Percentiles rank a stretch among this genome's conserved stretches.
These are phyloP conservation scores for Chaetomium tenue DNA, from an alignment of 495 filamentous ascomycete genomes.

Conservation along the genomic window DNA sequence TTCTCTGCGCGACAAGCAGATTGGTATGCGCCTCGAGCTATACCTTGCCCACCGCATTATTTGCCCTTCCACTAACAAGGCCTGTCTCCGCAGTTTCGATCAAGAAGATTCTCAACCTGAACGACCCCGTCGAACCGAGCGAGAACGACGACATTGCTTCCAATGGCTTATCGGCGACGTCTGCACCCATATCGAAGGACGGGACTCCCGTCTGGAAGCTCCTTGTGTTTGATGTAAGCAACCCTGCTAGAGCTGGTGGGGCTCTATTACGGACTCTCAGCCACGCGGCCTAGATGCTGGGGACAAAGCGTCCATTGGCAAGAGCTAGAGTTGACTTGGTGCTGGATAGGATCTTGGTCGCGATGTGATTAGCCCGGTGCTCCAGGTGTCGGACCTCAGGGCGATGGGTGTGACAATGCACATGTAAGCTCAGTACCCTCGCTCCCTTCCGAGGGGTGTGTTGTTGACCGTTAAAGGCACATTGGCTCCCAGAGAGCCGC, in stretches of 20 bases:
- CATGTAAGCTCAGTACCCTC: constrained; percentile 48
- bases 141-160: constrained; percentile 57
- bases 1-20: constrained; percentile 92
- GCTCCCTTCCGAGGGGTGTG: not conserved
- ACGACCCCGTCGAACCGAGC: constrained; percentile 61
- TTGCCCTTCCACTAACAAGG: constrained; percentile 22
- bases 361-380: constrained; percentile 84
- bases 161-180: constrained; percentile 64
- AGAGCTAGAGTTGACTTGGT: constrained; percentile 8
- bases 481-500: constrained; percentile 79
- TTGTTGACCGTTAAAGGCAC: constrained; percentile 45
- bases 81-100: constrained; percentile 67
- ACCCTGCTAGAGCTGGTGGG: not conserved
- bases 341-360: constrained; percentile 54
- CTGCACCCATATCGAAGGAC: constrained; percentile 81
- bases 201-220: constrained; percentile 71
- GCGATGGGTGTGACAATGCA: constrained; percentile 96
- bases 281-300: too few species aligned
- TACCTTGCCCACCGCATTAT: constrained; percentile 30
- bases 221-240: constrained; percentile 36
- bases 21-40: constrained; percentile 58
- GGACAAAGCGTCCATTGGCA: not conserved
- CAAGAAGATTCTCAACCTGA: constrained; percentile 93
- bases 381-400: constrained; percentile 88
- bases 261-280: too few species aligned